phyloP scores from a whole-genome alignment of 176 grass and related monocot genomes.

The Coix lacrymajobi region DNA sequence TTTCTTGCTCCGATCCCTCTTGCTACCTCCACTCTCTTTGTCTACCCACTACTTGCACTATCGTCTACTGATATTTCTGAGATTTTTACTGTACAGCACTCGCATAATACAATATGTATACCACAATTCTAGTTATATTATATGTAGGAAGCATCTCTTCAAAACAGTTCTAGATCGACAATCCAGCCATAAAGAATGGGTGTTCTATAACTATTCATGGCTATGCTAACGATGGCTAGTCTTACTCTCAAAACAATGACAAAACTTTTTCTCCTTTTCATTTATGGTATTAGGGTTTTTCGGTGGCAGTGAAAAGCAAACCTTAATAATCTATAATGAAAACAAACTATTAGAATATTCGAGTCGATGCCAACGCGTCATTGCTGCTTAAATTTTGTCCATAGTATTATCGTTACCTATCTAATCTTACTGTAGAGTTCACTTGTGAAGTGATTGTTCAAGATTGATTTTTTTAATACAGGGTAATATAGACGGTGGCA shows the following conservation, averaged over 20 bases:
- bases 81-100: background rate
- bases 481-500: too few species aligned
- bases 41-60: background rate
- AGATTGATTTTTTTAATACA: too few species aligned
- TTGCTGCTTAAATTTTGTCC: background rate
- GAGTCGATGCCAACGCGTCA: background rate
- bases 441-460: too few species aligned
- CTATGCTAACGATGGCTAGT: background rate
- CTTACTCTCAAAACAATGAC: too few species aligned
- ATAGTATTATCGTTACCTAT: background rate
- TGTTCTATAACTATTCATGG: background rate
- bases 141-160: background rate
- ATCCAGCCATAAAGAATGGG: background rate
- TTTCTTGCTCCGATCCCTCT: background rate
- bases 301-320: too few species aligned
- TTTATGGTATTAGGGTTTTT: background rate
- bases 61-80: background rate
- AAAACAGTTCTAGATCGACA: too few species aligned
- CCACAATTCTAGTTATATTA: background rate
- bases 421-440: background rate
- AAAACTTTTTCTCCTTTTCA: background rate
- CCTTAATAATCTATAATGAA: too few species aligned
- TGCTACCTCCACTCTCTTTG: background rate
- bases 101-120: background rate
- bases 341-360: background rate